Conservation (phyloP, 202 grass and related monocot species). For the Panicum virgatum region DNA sequence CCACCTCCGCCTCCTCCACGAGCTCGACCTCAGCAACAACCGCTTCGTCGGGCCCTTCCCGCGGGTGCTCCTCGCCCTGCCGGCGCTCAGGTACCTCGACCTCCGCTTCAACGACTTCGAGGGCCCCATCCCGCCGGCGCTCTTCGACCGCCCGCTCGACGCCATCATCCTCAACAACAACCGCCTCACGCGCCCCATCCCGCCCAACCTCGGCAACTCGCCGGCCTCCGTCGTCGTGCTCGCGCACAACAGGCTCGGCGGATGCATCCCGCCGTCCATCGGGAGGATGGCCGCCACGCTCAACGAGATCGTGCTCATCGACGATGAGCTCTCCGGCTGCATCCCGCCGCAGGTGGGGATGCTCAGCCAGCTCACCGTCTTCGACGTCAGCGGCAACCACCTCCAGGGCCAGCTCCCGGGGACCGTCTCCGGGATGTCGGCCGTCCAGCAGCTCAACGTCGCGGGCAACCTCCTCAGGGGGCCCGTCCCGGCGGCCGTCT, state of each 20-base stretch:
- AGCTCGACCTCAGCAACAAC: conserved; percentile 91
- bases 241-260: conserved; percentile 58
- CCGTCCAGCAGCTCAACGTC: conserved; percentile 59
- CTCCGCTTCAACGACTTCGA: conserved; percentile 91
- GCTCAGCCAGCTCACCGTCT: conserved; percentile 58
- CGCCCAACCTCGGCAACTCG: conserved; percentile 56
- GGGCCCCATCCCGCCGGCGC: conserved; percentile 50
- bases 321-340: conserved; percentile 69
- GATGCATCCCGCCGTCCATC: conserved; percentile 52
- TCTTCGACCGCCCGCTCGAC: conserved; percentile 73
- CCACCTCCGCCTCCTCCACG: conserved; percentile 57
- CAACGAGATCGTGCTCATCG: conserved; percentile 88
- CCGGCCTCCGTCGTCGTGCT: conserved; percentile 65
- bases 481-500: conserved; percentile 38
- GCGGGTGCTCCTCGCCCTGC: conserved; percentile 38
- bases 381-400: conserved; percentile 78
- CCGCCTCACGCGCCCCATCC: conserved; percentile 51
- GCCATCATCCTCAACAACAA: conserved; percentile 90
- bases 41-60: conserved; percentile 64
- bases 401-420: conserved; percentile 61
- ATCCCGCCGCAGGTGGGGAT: conserved; percentile 68
- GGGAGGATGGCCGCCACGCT: conserved; percentile 62
- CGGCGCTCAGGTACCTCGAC: conserved; percentile 56
- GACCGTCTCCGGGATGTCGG: conserved; percentile 23
- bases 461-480: conserved; percentile 64